Base-by-base conservation (phyloP, 2,329 filamentous ascomycete species). In the Fusarium goolgardi region DNA sequence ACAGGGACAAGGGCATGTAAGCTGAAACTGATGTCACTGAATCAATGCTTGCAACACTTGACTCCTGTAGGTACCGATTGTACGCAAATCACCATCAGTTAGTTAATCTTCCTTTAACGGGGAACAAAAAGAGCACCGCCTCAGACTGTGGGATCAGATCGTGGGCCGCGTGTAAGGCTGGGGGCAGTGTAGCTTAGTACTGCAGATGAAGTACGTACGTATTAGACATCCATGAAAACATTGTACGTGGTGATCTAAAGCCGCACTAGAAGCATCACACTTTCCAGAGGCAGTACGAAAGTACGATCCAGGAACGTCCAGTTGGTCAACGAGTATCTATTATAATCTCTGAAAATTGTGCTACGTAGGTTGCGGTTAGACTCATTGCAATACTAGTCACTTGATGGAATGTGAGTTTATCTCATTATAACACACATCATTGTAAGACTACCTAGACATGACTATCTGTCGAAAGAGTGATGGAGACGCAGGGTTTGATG, bases 131-230 rank as follows among this genome's bases (percentile, higher is more conserved):
- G 27, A 59, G 58, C 70, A 72, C 70, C 68, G 68, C 70, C 70
- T 68, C 54, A 49, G 57, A 57, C 61, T 69, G 69, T 73, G 71
- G 71, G 49, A 49, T 65, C 49, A 46, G 63, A 73, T 72, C 61
- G 58, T 69, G 69, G 61, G 71, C 71, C 70, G 71, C 71, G 71
- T 71, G 68, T 71, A 73, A 70, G 70, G 70, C 67, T 73, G 70
- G 65, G 47, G 71, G 71, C 71, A 66, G 66, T 69, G 66, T 70
- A 67, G 67, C 49, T 21, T 8, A 43, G 64, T 41, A 34, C 21
- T 43, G 16, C 23, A 41, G 23, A 23, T 37, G 23, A 20, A 29
- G 23, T 23, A 6, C 23, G 25, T 59, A 59, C 29, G 46, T 54
- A 55, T 27, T 35, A 43, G 20, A 23, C 20, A 31, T 31, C 23